Base-by-base conservation (phyloP, 768 basidiomycete species). In the Lactifluus echinatus region DNA sequence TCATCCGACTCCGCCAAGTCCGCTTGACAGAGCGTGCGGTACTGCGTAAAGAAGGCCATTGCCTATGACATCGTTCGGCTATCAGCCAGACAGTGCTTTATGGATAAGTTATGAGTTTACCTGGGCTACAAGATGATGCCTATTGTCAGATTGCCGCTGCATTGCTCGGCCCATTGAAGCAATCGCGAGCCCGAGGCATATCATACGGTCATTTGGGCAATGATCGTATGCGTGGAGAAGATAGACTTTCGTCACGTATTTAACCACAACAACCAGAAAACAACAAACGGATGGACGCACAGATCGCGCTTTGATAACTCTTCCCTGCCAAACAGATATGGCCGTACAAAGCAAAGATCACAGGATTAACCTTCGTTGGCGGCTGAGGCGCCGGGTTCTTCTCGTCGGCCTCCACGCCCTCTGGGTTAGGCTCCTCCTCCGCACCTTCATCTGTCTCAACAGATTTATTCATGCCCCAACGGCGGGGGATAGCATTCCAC, bases 141-240 rank as follows among this genome's bases (percentile, higher is more conserved):
- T 74, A 67, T 99, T 98, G 71, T 97, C 95, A 14, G 87, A 84
- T 68, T 97, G 94, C 19, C 94, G 79, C 62, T 94, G 90, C 85
- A 92, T 91, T 0, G 93, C 87, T 36, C 95, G 79, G 11, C 93
- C 92, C 45, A 96, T 74, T 21, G 90, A 96, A 0, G 90, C 84
- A 45, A 93, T 82, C 0, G 86, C 89, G 8, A 97, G 76, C 43
- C 79, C 82, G 4, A 98, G 74, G 66, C 88, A 93, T 23, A 96
- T 76, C 71, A 94, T 75, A 0, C 94, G 91, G 69, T 97, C 89
- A 14, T 89, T 75, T 0, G 82, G 85, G 58, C 82, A 84, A 64
- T 90, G 80, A 61, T 93, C 91, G 69, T 90, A 90, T 0, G 92
- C 92, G 64, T 92, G 87, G 45, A 97, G 71, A 33, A 94, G 73